Base-by-base conservation (phyloP, 1,284 basidiomycete genomes). In the Takashimella koratensis region DNA sequence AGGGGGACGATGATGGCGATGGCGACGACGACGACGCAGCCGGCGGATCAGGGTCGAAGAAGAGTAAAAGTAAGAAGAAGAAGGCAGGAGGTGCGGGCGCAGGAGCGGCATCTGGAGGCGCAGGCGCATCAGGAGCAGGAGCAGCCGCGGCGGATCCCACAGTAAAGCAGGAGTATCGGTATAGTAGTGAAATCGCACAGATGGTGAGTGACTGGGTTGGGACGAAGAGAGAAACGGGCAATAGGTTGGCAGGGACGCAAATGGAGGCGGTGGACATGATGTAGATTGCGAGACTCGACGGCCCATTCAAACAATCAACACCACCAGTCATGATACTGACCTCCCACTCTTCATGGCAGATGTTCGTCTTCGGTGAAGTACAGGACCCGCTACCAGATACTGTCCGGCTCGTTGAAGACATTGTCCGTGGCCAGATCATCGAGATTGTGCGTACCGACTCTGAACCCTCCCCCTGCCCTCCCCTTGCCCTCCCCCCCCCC, bases 341-440 rank as follows among this genome's bases (percentile, higher is more conserved):
- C n/a, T n/a, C n/a, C n/a, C n/a, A n/a, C n/a, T n/a, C n/a, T n/a
- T n/a, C n/a, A 36, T 46, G 45, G 1, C 48, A 93, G 91, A 92
- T 96, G 86, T 97, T 95, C 68, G 94, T 98, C 43, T 96, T 96
- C 73, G 93, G 91, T 3, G 92, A 95, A 74, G 88, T 96, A 0
- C 88, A 91, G 67, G 90, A 96, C 57, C 90, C 93, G 0, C 83
- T 87, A 51, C 80, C 83, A 5, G 90, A 93, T 52, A 94, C 94
- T 0, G 87, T 94, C 4, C 88, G 88, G 63, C 82, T 95, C 24
- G 89, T 98, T 10, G 93, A 98, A 74, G 93, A 98, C 72, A 92
- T 97, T 54, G 89, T 97, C n/a, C 83, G 90, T 27, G 83, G 87
- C 55, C 93, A 98, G 64, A 83, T 97, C 47, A 88, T 94, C 54